Evolutionary conservation across 495 filamentous ascomycete species (phyloP).

Genomic region (Penicillium pulvis): DNA sequence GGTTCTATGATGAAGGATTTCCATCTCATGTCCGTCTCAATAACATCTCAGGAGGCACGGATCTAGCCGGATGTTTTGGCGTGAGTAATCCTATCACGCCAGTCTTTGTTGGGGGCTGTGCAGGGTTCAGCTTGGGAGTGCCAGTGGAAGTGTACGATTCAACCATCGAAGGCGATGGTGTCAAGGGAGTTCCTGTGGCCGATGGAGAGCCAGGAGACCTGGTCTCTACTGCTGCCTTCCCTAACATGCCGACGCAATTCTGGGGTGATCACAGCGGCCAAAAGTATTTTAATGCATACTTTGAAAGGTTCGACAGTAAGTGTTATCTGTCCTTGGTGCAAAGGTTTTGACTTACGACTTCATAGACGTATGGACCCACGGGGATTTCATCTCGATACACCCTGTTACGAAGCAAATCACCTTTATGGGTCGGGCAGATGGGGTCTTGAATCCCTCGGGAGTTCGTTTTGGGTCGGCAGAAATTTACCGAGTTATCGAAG

Average conservation of each 20-base stretch:
- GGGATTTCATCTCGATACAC: slow-evolving; percentile 75
- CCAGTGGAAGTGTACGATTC: slow-evolving; percentile 66
- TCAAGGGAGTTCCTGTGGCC: slow-evolving; percentile 52
- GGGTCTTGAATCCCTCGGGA: slow-evolving; percentile 75
- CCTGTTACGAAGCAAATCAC: slow-evolving; percentile 62
- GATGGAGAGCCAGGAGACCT: slow-evolving; percentile 71
- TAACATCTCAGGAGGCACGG: slow-evolving; percentile 79
- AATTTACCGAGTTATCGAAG: slow-evolving; percentile 73
- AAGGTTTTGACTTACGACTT: not conserved
- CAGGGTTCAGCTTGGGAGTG: slow-evolving; percentile 63
- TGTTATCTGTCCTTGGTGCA: not conserved
- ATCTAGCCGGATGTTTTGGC: slow-evolving; percentile 73
- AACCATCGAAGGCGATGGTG: slow-evolving; percentile 46
- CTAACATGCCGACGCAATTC: slow-evolving; percentile 71
- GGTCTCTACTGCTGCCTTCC: slow-evolving; percentile 67
- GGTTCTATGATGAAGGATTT: slow-evolving; percentile 80
- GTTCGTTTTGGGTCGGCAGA: slow-evolving; percentile 79
- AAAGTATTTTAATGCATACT: slow-evolving; percentile 71
- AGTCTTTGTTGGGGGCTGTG: slow-evolving; percentile 69
- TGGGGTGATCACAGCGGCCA: slow-evolving; percentile 61
- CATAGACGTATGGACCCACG: slow-evolving; percentile 73
- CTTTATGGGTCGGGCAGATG: slow-evolving; percentile 77
- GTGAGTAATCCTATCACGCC: slow-evolving; percentile 66
- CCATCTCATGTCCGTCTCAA: slow-evolving; percentile 60
- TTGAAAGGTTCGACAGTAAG: slow-evolving; percentile 61